Evolutionary conservation across 2,329 filamentous ascomycete genomes (phyloP).

Genomic region (Penicillium digitatum): DNA sequence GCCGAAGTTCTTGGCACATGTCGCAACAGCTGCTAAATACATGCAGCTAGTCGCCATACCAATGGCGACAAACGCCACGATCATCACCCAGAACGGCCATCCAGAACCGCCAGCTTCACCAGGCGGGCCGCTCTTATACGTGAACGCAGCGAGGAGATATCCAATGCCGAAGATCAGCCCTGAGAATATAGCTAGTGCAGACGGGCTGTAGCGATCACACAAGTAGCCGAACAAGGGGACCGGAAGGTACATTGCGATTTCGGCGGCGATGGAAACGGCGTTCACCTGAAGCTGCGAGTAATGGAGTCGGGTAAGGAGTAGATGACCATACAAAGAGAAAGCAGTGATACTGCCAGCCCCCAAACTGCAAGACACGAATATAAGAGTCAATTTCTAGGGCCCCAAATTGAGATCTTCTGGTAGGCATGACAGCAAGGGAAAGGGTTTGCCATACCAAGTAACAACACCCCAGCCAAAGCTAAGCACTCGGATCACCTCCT

Average conservation of each 20-base stretch:
- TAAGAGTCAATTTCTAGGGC: conserved; percentile 6
- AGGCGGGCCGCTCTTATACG: conserved; percentile 62
- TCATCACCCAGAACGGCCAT: conserved; percentile 77
- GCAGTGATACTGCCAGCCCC: conserved; percentile 89
- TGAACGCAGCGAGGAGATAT: conserved; percentile 76
- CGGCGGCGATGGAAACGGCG: conserved; percentile 78
- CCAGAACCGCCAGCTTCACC: conserved; percentile 50
- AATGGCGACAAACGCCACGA: conserved; percentile 76
- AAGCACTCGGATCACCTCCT: conserved; percentile 50
- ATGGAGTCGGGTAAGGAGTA: conserved; percentile 79
- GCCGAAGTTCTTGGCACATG: conserved; percentile 97
- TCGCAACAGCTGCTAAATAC: conserved; percentile 88
- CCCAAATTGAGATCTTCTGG: neutral
- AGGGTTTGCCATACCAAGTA: conserved; percentile 47
- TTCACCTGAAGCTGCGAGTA: conserved; percentile 94
- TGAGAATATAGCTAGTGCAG: conserved; percentile 68
- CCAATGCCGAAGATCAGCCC: conserved; percentile 72
- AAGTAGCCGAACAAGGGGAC: conserved; percentile 85
- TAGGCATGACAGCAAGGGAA: neutral
- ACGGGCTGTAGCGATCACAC: conserved; percentile 83
- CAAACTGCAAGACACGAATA: conserved; percentile 46
- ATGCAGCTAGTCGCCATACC: conserved; percentile 81
- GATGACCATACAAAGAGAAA: conserved; percentile 88
- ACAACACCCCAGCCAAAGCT: conserved; percentile 60
- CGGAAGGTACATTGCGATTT: conserved; percentile 85